A percentile compares a stretch with the other conserved stretches of the same genome.
Conservation (phyloP, 179 eudicot genomes). For the Beta lomatogona region DNA sequence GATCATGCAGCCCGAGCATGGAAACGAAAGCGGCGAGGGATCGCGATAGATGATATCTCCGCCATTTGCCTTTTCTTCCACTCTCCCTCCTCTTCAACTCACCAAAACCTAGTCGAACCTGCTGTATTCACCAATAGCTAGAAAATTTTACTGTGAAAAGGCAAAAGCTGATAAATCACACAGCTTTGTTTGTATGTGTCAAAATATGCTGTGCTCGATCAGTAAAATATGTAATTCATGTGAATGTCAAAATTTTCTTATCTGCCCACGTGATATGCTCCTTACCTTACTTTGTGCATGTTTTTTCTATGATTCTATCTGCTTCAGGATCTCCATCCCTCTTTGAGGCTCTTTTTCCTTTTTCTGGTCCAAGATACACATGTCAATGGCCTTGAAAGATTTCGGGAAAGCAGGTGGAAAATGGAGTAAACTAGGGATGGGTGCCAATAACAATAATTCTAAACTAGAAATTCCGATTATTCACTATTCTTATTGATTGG, state of each 20-base stretch:
- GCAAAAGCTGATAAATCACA: slow-evolving; percentile 16
- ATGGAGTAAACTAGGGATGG: background rate
- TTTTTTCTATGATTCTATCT: background rate
- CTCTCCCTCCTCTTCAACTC: slow-evolving; percentile 33
- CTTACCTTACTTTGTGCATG: background rate
- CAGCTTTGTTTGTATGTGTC: slow-evolving; percentile 15
- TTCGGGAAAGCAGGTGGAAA: background rate
- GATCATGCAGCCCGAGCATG: slow-evolving; percentile 63
- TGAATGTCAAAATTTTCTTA: slow-evolving; percentile 7
- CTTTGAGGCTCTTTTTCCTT: too few species aligned
- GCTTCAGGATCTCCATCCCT: background rate
- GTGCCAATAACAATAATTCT: too few species aligned
- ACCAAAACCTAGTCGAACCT: slow-evolving; percentile 8
- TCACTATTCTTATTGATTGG: too few species aligned
- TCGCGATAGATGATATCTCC: slow-evolving; percentile 81
- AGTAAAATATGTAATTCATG: slow-evolving; percentile 23
- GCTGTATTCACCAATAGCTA: slow-evolving; percentile 19
- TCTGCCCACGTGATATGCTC: background rate
- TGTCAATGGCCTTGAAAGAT: background rate
- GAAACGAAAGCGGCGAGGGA: slow-evolving; percentile 71
- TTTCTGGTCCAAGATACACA: background rate
- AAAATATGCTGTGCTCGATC: slow-evolving; percentile 20
- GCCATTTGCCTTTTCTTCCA: slow-evolving; percentile 83
- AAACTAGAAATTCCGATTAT: too few species aligned
- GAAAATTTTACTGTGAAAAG: background rate